phyloP scores from a whole-genome alignment of 148 eudicot genomes.

The Persicaria tinctoria region DNA sequence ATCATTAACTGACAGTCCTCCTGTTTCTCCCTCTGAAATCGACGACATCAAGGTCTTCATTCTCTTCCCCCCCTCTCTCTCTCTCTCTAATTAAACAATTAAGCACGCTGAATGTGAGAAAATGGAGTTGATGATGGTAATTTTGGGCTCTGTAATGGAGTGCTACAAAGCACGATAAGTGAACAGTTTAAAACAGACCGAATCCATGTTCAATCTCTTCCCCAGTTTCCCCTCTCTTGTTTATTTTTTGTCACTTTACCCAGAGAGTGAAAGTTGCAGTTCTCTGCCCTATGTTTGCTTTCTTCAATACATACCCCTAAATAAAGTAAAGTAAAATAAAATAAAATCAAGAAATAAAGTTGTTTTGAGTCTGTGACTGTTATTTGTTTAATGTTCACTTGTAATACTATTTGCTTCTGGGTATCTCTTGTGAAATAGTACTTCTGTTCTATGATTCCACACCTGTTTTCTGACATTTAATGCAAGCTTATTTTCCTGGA shows the following conservation, averaged over 20 bases:
- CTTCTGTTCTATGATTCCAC: not conserved
- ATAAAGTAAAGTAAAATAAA: not conserved
- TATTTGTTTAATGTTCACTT: not conserved
- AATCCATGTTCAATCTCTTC: conserved; percentile 7
- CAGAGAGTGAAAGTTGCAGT: conserved; percentile 12
- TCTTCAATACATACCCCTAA: conserved; percentile 3
- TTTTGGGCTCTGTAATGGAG: not conserved
- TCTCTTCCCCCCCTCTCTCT: conserved; percentile 1
- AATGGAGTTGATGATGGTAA: too few relatives aligned
- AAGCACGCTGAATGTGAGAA: not conserved
- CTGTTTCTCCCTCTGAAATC: conserved; percentile 85
- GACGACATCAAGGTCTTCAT: conserved; percentile 74
- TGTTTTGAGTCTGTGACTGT: not conserved
- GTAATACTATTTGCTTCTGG: not conserved
- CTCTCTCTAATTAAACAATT: not conserved
- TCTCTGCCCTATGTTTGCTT: conserved; percentile 12
- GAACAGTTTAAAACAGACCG: not conserved
- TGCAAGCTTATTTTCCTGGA: not conserved
- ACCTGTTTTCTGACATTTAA: not conserved
- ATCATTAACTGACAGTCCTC: conserved; percentile 92
- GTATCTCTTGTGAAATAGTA: not conserved
- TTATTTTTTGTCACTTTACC: not conserved
- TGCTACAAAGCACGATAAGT: conserved; percentile 4
- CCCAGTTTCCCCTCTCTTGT: not conserved
- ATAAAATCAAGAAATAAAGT: not conserved